Evolutionary conservation across 2,329 filamentous ascomycete genomes (phyloP).

Genomic region (Neoascochyta sp.): DNA sequence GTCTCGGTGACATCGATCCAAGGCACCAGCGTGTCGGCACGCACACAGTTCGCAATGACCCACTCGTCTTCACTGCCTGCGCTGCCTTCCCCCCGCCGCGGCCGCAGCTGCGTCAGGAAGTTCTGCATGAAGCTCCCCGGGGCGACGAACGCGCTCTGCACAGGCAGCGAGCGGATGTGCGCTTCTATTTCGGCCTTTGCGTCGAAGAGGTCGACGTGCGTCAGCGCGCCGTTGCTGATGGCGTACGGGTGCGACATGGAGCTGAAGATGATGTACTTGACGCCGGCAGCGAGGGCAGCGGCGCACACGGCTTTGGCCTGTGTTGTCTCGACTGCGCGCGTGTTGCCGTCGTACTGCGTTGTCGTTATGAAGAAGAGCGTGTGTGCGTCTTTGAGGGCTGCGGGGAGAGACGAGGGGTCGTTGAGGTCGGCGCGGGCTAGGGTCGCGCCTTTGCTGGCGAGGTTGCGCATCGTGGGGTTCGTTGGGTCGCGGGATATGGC

Average conservation of each 20-base stretch:
- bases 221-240: slow-evolving; percentile 34
- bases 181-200: slow-evolving; percentile 54
- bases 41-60: slow-evolving; percentile 13
- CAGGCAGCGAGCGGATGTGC: slow-evolving; percentile 50
- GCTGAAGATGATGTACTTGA: slow-evolving; percentile 42
- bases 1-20: slow-evolving; percentile 48
- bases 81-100: no score
- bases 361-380: slow-evolving; percentile 31
- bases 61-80: slow-evolving; percentile 23
- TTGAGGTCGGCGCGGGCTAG: slow-evolving; percentile 53
- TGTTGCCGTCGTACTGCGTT: slow-evolving; percentile 20
- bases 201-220: slow-evolving; percentile 51
- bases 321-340: slow-evolving; percentile 23
- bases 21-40: slow-evolving; percentile 33
- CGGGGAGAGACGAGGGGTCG: slow-evolving; percentile 19
- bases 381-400: slow-evolving; percentile 20
- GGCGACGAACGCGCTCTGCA: slow-evolving; percentile 54
- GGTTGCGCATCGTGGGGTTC: slow-evolving; percentile 44
- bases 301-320: slow-evolving; percentile 26
- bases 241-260: slow-evolving; percentile 24
- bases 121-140: slow-evolving; percentile 57
- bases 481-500: slow-evolving; percentile 53
- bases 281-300: slow-evolving; percentile 34
- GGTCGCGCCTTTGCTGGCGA: slow-evolving; percentile 49
- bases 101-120: slow-evolving; percentile 18